Conservation (phyloP, 768 basidiomycete genomes). For the Tricholoma furcatifolium region DNA sequence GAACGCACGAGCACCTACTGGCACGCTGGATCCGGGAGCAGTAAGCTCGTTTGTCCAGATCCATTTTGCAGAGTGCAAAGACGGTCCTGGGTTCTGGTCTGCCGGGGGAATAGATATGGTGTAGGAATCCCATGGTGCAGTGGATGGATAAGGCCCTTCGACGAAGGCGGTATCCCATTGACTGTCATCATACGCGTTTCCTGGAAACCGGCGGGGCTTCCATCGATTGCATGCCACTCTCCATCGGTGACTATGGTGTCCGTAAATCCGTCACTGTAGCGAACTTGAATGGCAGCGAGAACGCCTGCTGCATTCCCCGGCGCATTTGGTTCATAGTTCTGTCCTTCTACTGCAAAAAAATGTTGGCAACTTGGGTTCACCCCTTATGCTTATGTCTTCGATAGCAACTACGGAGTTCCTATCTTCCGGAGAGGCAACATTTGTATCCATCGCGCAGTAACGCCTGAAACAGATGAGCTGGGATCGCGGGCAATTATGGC, state of each 20-base stretch:
- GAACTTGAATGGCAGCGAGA: slow-evolving; percentile 22
- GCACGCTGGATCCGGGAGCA: slow-evolving; percentile 9
- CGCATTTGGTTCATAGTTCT: slow-evolving; percentile 9
- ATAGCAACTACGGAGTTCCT: background rate
- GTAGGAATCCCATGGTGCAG: slow-evolving; percentile 6
- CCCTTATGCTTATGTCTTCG: background rate
- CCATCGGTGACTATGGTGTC: slow-evolving; percentile 20
- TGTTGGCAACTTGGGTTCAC: slow-evolving; percentile 21
- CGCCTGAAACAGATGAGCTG: background rate
- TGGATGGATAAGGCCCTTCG: slow-evolving; percentile 12
- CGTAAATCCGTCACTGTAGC: slow-evolving; percentile 23
- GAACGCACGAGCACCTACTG: slow-evolving; percentile 26
- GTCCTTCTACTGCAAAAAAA: slow-evolving; percentile 24
- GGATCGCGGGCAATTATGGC: background rate
- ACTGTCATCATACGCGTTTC: slow-evolving; percentile 18
- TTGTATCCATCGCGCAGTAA: background rate
- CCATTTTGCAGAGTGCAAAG: slow-evolving; percentile 21
- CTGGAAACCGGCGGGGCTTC: slow-evolving; percentile 19
- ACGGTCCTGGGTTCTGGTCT: slow-evolving; percentile 15
- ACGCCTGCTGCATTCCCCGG: slow-evolving; percentile 18
- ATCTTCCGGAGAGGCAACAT: background rate
- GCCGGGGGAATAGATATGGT: slow-evolving; percentile 2
- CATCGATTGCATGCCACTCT: slow-evolving; percentile 19
- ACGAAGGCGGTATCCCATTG: slow-evolving; percentile 20
- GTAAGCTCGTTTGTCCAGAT: slow-evolving; percentile 29